These are phyloP conservation scores for Oemleria cerasiformis DNA, from an alignment of 306 rosid genomes.

Conservation along the genomic window DNA sequence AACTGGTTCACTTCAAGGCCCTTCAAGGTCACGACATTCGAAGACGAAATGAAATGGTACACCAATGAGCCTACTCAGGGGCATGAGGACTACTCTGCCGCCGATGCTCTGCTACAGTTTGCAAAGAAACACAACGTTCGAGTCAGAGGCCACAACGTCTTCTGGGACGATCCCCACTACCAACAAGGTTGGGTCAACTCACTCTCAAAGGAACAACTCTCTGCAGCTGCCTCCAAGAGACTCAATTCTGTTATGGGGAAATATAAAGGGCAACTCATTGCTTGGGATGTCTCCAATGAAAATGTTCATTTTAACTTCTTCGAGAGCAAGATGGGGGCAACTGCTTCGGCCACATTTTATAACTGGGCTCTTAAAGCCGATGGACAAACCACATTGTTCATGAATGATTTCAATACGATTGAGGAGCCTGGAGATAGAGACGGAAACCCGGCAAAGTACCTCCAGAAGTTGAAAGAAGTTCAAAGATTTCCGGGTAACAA, in stretches of 20 bases:
- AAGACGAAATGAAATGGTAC: conserved; percentile 85
- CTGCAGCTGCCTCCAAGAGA: conserved; percentile 36
- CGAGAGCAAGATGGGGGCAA: conserved; percentile 41
- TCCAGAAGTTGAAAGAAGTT: conserved; percentile 48
- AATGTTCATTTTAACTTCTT: conserved; percentile 57
- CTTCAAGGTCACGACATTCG: conserved; percentile 60
- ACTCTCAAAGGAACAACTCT: conserved; percentile 32
- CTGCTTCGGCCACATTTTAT: conserved; percentile 37
- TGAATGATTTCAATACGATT: conserved; percentile 74
- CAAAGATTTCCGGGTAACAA: conserved; percentile 26
- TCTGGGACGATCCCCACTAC: conserved; percentile 59
- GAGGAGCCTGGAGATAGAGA: conserved; percentile 47
- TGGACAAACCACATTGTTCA: conserved; percentile 39
- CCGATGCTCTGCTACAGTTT: conserved; percentile 59
- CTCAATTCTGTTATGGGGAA: conserved; percentile 40
- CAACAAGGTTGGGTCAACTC: conserved; percentile 53
- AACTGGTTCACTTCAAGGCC: conserved; percentile 58
- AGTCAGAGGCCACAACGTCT: conserved; percentile 70
- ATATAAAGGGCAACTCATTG: conserved; percentile 57
- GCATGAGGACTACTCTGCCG: conserved; percentile 32
- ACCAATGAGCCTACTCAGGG: conserved; percentile 44
- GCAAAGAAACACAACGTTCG: conserved; percentile 36
- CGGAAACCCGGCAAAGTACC: conserved; percentile 42
- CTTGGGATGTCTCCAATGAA: conserved; percentile 85
- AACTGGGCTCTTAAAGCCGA: conserved; percentile 41